A percentile compares a stretch with the other conserved stretches of the same genome.
phyloP scores from a whole-genome alignment of 164 flowering plant species.

The Vitis amurensis region DNA sequence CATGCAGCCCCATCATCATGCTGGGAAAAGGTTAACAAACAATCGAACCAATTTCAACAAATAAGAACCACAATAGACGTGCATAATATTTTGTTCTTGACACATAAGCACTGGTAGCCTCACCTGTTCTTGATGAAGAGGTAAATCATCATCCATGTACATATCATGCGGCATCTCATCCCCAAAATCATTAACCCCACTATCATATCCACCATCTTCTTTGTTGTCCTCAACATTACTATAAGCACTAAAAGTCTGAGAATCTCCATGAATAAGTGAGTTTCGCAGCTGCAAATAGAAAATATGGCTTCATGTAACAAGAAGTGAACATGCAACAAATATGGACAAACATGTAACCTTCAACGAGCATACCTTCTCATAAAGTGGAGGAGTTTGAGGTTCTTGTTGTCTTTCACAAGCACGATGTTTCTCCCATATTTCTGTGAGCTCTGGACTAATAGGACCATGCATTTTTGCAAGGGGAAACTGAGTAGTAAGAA shows the following conservation, averaged over 20 bases:
- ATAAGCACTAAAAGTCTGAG: constrained; percentile 27
- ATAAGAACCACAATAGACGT: constrained; percentile 6
- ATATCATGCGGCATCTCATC: constrained; percentile 44
- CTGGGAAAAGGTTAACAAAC: constrained; percentile 32
- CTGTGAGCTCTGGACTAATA: constrained; percentile 58
- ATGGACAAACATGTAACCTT: background rate
- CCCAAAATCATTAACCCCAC: constrained; percentile 46
- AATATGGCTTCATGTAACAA: constrained; percentile 14
- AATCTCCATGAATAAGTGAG: constrained; percentile 51
- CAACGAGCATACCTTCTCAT: constrained; percentile 62
- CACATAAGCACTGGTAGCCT: background rate
- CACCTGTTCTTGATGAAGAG: constrained; percentile 44
- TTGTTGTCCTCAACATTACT: constrained; percentile 25
- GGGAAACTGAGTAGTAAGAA: constrained; percentile 58
- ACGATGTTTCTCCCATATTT: constrained; percentile 54
- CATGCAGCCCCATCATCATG: constrained; percentile 30
- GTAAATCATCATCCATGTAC: constrained; percentile 53
- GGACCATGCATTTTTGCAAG: constrained; percentile 66
- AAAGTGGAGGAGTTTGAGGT: constrained; percentile 51
- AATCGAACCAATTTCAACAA: background rate
- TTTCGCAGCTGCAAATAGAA: constrained; percentile 65
- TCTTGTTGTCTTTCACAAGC: constrained; percentile 29
- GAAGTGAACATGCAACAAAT: background rate
- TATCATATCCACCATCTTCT: constrained; percentile 44
- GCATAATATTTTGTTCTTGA: background rate